These are phyloP conservation scores for Eimeria necatrix DNA, from an alignment of 169 alveolate species.

Conservation along the genomic window DNA sequence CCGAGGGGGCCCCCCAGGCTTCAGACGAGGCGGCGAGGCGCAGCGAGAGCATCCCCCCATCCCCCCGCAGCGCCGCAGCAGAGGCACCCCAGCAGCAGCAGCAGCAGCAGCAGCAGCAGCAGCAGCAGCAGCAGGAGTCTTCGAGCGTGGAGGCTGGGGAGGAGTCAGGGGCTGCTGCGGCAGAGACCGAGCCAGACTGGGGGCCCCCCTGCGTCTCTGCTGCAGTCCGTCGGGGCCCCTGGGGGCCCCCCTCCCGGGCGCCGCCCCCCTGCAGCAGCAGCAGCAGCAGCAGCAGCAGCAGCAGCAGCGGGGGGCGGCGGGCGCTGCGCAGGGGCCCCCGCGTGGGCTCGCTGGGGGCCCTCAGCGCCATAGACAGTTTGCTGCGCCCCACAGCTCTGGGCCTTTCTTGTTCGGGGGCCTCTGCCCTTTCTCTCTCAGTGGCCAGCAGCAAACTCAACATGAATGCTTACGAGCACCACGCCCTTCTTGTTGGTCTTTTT, in stretches of 20 bases:
- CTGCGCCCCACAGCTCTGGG: not conserved
- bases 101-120: conserved; percentile 1
- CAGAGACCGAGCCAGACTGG: too few species aligned
- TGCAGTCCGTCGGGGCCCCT: conserved; percentile 2
- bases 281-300: too few species aligned
- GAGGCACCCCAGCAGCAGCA: not conserved
- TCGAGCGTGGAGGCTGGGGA: not conserved
- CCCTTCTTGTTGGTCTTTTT: not conserved
- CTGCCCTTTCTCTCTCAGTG: conserved; percentile 1
- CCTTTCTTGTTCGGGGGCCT: not conserved
- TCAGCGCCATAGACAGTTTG: not conserved
- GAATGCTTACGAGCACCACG: conserved; percentile 12
- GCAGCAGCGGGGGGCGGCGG: not conserved
- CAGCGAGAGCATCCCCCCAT: too few species aligned
- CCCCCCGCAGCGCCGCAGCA: not conserved
- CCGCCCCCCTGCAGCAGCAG: too few species aligned
- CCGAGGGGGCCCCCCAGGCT: too few species aligned
- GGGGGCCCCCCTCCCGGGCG: too few species aligned
- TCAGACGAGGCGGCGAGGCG: too few species aligned
- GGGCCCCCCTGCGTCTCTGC: not conserved
- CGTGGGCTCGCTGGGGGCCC: conserved; percentile 29
- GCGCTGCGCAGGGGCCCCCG: conserved; percentile 38
- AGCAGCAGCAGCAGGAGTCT: not conserved
- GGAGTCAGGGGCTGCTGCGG: not conserved
- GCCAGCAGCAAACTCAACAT: conserved; percentile 31